Evolutionary conservation across 306 rosid species (phyloP).

Genomic region (Begonia peltatifolia): DNA sequence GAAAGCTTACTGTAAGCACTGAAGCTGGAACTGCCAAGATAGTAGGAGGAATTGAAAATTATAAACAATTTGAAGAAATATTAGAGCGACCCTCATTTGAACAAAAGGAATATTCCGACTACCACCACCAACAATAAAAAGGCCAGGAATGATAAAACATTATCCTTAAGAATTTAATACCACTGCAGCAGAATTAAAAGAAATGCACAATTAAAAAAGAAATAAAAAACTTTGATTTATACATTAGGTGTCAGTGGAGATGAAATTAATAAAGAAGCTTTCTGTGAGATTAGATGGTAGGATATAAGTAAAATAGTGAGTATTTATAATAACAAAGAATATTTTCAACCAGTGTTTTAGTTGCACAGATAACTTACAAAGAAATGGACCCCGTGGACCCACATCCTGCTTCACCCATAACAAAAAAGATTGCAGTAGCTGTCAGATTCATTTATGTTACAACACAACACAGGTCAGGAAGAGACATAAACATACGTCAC

Average conservation of each 20-base stretch:
- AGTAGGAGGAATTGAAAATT: constrained; percentile 63
- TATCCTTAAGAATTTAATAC: too few species aligned
- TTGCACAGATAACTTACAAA: constrained; percentile 39
- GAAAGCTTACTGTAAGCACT: constrained; percentile 51
- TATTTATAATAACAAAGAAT: too few species aligned
- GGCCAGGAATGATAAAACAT: not conserved
- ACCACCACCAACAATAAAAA: not conserved
- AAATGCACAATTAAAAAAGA: too few species aligned
- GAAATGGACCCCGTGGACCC: constrained; percentile 89
- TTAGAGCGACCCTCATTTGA: not conserved
- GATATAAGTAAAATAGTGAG: too few species aligned
- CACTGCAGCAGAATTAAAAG: too few species aligned
- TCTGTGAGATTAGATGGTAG: not conserved
- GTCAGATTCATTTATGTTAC: not conserved
- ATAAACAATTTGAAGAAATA: constrained; percentile 1
- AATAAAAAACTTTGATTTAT: too few species aligned
- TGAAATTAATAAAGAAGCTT: too few species aligned
- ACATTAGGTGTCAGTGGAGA: too few species aligned
- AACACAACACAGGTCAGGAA: not conserved
- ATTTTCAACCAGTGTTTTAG: too few species aligned
- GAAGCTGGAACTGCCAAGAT: constrained; percentile 87
- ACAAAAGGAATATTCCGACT: not conserved
- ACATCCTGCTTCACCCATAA: constrained; percentile 81
- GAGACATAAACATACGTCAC: not conserved
- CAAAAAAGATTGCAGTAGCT: constrained; percentile 64